Base-by-base conservation (phyloP, 208 protist genomes). In the Leishmania tropica region DNA sequence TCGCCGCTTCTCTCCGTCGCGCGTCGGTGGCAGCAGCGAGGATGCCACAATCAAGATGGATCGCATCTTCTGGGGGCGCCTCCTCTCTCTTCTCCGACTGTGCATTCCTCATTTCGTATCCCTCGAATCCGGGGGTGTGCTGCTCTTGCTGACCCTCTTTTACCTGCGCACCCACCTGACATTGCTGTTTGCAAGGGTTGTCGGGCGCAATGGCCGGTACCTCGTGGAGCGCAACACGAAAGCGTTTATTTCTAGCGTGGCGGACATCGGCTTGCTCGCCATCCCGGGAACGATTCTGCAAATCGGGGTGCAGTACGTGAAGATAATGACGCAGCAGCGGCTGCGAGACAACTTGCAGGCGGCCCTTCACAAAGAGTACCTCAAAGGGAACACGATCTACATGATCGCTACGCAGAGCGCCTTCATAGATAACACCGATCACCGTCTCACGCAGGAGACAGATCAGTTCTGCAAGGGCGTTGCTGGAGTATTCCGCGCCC, bases 401-500 rank as follows among this genome's bases (percentile, higher is more conserved):
- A 72, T 85, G 51, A 87, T 96, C 62, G 88, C 88, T 19, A 91
- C 85, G 6, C 91, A 84, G 75, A 81, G 60, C 70, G 65, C 83
- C 65, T 45, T 75, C 75, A 79, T 97, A 21, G 93, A 97, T 84
- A 95, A 97, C 75, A 90, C 92, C 19, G 93, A 95, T 48, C 93
- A 97, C 62, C 90, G 93, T 54, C 85, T 98, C 53, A 88, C 93
- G 67, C 78, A 95, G 48, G 94, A 96, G 75, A 86, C 93, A 21
- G 88, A 93, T 53, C 72, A 91, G 71, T 98, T 97, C 72, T 96
- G 93, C 83, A 92, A 85, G 28, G 87, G 92, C 42, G 67, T 98
- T 6, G 87, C 90, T 11, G 87, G 90, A 74, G 71, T 98, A 40
- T 93, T 97, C 74, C 82, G 84, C 11, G 86, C 93, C 2, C 77